Conservation (phyloP, 177 flowering plant species). For the Vitis hybrid region DNA sequence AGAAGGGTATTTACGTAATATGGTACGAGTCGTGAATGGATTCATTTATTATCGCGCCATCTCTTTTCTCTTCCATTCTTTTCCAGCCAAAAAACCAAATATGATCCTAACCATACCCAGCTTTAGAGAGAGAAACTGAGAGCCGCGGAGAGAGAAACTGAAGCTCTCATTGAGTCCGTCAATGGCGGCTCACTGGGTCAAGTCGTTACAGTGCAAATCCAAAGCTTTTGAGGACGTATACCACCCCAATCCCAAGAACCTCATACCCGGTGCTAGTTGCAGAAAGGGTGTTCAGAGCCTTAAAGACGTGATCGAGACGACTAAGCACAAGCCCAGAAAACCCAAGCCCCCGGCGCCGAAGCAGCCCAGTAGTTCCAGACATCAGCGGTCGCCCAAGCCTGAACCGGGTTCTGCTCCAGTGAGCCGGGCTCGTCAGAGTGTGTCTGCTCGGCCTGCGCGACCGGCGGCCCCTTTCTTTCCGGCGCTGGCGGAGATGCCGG, state of each 20-base stretch:
- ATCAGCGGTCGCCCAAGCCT: constrained; percentile 12
- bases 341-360: constrained; percentile 18
- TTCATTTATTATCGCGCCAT: constrained; percentile 28
- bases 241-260: constrained; percentile 36
- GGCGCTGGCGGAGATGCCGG: constrained; percentile 64
- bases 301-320: constrained; percentile 68
- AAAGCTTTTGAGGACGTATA: constrained; percentile 72
- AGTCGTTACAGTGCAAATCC: constrained; percentile 85
- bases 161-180: constrained; percentile 11
- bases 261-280: constrained; percentile 55
- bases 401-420: constrained; percentile 16
- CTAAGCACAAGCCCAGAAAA: constrained; percentile 33
- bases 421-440: constrained; percentile 18
- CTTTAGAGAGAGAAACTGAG: constrained; percentile 1
- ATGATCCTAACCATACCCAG: neutral
- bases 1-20: constrained; percentile 8
- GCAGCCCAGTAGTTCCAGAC: constrained; percentile 10
- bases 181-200: constrained; percentile 92
- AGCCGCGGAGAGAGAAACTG: neutral
- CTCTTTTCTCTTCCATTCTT: neutral
- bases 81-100: neutral
- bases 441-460: constrained; percentile 7
- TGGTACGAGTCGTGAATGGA: too few species aligned
- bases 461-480: constrained; percentile 45
- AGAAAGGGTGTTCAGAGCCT: constrained; percentile 48